These are phyloP conservation scores for Peronospora destructor DNA, from an alignment of 352 stramenopile species.

Conservation along the genomic window DNA sequence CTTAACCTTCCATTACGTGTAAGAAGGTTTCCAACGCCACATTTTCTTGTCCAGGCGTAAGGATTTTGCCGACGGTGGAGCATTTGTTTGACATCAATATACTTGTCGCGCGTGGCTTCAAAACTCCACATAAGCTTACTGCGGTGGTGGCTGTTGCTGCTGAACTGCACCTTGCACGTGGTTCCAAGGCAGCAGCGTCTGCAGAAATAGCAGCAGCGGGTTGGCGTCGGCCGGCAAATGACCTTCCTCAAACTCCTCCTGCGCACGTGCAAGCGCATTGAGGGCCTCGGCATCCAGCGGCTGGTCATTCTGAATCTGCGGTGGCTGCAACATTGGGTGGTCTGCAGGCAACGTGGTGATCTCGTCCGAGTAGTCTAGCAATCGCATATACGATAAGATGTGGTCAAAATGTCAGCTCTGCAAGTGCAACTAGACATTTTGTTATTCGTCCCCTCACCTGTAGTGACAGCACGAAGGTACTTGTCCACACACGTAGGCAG, in stretches of 20 bases:
- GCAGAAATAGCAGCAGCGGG: conserved; percentile 76
- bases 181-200: conserved; percentile 83
- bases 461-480: conserved; percentile 57
- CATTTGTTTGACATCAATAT: conserved; percentile 8
- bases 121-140: conserved; percentile 9
- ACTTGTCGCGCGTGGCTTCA: conserved; percentile 9
- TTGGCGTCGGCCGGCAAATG: conserved; percentile 75
- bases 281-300: conserved; percentile 53
- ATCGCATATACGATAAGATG: neutral
- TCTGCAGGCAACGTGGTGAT: conserved; percentile 78
- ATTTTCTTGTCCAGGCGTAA: too few relatives aligned
- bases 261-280: conserved; percentile 43
- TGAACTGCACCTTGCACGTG: conserved; percentile 55
- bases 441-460: conserved; percentile 31
- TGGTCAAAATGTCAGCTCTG: neutral
- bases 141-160: conserved; percentile 14
- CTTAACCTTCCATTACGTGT: too few relatives aligned
- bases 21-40: too few relatives aligned
- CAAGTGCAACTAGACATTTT: neutral
- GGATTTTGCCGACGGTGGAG: neutral
- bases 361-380: conserved; percentile 78
- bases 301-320: conserved; percentile 52
- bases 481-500: conserved; percentile 57
- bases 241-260: conserved; percentile 56
- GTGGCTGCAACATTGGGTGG: conserved; percentile 78